Conservation (phyloP, 2,329 filamentous ascomycete species). For the Xylaria sp. region DNA sequence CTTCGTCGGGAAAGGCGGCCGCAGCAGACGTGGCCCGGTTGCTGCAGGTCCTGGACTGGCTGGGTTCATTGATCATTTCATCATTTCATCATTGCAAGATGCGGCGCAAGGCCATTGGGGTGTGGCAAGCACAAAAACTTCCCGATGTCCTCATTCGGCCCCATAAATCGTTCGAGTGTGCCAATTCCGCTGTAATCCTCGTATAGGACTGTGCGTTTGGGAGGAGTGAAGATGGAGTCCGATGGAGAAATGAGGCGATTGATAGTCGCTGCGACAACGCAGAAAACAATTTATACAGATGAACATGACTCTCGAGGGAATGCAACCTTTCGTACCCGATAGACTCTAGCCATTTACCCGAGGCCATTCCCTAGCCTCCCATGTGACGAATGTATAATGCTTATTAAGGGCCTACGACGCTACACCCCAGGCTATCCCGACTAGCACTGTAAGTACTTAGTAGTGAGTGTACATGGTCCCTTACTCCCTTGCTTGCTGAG, state of each 20-base stretch:
- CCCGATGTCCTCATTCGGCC: neutral
- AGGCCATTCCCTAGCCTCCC: conserved; percentile 3
- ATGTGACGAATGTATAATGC: conserved; percentile 15
- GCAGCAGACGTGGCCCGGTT: conserved; percentile 41
- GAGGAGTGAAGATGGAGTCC: neutral
- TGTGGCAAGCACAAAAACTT: conserved; percentile 12
- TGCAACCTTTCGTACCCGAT: conserved; percentile 11
- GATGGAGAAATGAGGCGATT: neutral
- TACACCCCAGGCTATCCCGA: neutral
- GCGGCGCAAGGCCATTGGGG: conserved; percentile 27
- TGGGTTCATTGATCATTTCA: conserved; percentile 27
- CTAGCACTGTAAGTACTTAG: neutral
- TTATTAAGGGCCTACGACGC: conserved; percentile 10
- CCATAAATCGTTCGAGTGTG: neutral
- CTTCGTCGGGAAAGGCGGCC: conserved; percentile 43
- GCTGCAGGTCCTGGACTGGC: conserved; percentile 39
- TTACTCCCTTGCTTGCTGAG: neutral
- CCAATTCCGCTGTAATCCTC: neutral
- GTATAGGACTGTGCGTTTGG: neutral
- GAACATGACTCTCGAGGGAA: conserved; percentile 4
- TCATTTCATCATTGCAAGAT: conserved; percentile 29
- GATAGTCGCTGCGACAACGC: neutral
- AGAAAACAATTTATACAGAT: neutral
- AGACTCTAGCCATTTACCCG: conserved; percentile 10
- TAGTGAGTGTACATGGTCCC: too few species aligned